A percentile compares a stretch with the other conserved stretches of the same genome.
phyloP scores from a whole-genome alignment of 1,284 basidiomycete species.

The Austroboletus niveus region DNA sequence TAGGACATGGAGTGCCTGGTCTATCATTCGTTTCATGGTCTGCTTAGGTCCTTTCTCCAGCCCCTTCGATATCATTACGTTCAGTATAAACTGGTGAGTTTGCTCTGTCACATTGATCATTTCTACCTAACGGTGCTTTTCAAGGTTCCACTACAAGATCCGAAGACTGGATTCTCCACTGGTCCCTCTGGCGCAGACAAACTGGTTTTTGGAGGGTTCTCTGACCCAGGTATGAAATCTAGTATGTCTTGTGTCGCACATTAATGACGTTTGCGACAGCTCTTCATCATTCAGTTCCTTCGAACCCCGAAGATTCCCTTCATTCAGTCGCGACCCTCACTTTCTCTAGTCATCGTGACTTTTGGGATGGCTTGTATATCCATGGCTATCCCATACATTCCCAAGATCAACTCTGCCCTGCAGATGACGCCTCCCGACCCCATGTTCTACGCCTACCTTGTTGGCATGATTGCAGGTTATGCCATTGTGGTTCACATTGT shows the following conservation, averaged over 20 bases:
- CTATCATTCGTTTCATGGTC: constrained; percentile 33
- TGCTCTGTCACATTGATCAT: neutral
- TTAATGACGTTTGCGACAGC: constrained; percentile 19
- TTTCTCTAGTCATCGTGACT: constrained; percentile 26
- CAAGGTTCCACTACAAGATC: constrained; percentile 32
- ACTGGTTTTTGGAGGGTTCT: constrained; percentile 33
- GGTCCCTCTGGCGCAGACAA: constrained; percentile 30
- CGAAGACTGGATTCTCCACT: constrained; percentile 27
- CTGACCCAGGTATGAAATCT: constrained; percentile 27
- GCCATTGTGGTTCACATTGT: constrained; percentile 26
- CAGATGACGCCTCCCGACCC: constrained; percentile 31
- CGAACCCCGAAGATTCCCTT: constrained; percentile 32
- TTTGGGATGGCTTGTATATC: constrained; percentile 33
- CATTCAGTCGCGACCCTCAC: constrained; percentile 31
- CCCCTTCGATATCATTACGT: constrained; percentile 33
- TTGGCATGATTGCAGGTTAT: constrained; percentile 22
- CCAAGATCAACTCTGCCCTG: constrained; percentile 30
- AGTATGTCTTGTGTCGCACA: neutral
- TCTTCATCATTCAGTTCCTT: constrained; percentile 34
- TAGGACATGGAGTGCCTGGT: constrained; percentile 30
- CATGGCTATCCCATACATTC: constrained; percentile 34
- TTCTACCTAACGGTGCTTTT: neutral
- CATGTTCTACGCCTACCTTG: constrained; percentile 29
- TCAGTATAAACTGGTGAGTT: constrained; percentile 27
- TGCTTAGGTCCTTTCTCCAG: constrained; percentile 33